These are phyloP conservation scores for Apiospora koreana DNA, from an alignment of 2,329 filamentous ascomycete genomes.

Conservation along the genomic window DNA sequence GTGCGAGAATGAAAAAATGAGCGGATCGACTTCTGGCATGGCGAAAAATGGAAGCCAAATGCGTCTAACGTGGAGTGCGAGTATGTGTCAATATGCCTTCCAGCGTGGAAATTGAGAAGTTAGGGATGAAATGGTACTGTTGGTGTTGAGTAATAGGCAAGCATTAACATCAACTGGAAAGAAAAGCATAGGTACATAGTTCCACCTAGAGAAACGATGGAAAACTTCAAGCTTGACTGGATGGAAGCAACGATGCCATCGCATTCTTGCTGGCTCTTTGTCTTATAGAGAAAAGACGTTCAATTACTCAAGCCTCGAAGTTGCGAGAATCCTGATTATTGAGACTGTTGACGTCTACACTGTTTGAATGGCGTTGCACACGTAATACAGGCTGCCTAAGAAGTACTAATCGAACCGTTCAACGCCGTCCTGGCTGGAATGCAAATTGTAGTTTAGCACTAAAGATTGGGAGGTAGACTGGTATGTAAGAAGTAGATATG, in stretches of 20 bases:
- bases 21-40: constrained; percentile 47
- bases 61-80: not conserved
- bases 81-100: not conserved
- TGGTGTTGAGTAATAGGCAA: not conserved
- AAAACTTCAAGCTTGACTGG: not conserved
- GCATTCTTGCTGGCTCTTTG: not conserved
- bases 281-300: not conserved
- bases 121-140: not conserved
- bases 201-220: not conserved
- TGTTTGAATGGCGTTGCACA: too few relatives aligned
- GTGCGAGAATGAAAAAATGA: constrained; percentile 51
- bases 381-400: too few relatives aligned
- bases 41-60: not conserved
- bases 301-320: not conserved
- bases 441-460: not conserved
- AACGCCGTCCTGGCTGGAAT: too few relatives aligned
- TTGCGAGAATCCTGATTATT: not conserved
- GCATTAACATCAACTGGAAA: not conserved
- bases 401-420: too few relatives aligned
- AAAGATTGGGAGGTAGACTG: too few relatives aligned
- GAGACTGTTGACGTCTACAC: not conserved
- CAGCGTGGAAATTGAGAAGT: not conserved
- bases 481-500: too few relatives aligned
- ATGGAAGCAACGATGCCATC: not conserved
- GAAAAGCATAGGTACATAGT: not conserved